Percentiles rank a stretch among this genome's conserved stretches.
phyloP scores from a whole-genome alignment of 768 basidiomycete species.

The Cystobasidium ongulense region DNA sequence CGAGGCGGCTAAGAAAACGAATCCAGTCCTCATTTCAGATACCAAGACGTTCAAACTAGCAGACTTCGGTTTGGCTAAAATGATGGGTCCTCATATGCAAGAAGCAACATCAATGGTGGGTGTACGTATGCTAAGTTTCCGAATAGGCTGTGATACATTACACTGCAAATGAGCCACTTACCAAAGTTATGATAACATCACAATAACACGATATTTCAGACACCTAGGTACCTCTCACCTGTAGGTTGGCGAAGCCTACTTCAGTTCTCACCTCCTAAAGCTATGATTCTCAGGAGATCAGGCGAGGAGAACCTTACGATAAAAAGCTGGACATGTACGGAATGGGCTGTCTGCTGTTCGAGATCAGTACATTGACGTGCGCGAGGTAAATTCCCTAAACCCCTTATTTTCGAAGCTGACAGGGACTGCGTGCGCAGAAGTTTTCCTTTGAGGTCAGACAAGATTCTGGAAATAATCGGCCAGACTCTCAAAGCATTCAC shows the following conservation, averaged over 20 bases:
- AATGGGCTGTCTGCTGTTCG: conserved; percentile 7
- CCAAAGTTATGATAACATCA: not conserved
- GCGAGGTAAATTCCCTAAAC: too few relatives aligned
- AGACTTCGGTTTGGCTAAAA: too few relatives aligned
- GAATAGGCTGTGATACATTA: not conserved
- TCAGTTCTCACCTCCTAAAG: not conserved
- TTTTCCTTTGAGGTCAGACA: too few relatives aligned
- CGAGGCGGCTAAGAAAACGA: too few relatives aligned
- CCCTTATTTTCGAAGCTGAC: too few relatives aligned
- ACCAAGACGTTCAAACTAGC: too few relatives aligned
- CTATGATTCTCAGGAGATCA: not conserved
- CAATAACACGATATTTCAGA: not conserved
- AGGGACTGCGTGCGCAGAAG: too few relatives aligned
- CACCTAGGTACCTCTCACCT: not conserved
- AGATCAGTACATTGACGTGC: conserved; percentile 2
- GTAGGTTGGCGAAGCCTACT: conserved; percentile 1
- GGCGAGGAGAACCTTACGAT: not conserved
- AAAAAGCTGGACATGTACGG: conserved; percentile 1
- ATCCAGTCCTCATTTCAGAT: too few relatives aligned
- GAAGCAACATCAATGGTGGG: too few relatives aligned
- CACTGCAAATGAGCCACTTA: not conserved
- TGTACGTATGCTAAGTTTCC: not conserved
- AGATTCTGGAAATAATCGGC: too few relatives aligned
- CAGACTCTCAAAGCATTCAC: too few relatives aligned
- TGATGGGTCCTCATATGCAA: too few relatives aligned